These are phyloP conservation scores for Brassica juncea DNA, from an alignment of 345 rosid species.

Conservation along the genomic window DNA sequence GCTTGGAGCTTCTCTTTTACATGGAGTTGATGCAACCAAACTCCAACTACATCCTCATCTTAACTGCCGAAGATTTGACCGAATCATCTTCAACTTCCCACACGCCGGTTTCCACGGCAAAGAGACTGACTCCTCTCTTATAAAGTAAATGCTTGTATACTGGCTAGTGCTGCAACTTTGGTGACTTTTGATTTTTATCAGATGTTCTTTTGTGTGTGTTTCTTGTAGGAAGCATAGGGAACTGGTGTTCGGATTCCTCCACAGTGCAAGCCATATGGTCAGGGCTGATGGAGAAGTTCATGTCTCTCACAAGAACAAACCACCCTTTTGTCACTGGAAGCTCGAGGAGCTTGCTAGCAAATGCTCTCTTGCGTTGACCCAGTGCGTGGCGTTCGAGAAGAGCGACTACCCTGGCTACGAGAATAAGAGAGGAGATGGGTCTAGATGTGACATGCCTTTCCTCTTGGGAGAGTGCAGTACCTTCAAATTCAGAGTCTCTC, in stretches of 20 bases:
- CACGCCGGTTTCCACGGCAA: conserved; percentile 63
- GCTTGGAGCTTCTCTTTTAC: conserved; percentile 49
- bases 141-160: background rate
- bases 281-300: conserved; percentile 52
- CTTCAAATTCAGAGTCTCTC: conserved; percentile 46
- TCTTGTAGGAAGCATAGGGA: conserved; percentile 51
- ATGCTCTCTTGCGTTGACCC: conserved; percentile 38
- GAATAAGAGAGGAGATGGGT: conserved; percentile 57
- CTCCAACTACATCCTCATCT: conserved; percentile 46
- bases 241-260: conserved; percentile 49
- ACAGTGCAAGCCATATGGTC: conserved; percentile 49
- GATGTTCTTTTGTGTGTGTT: background rate
- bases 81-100: conserved; percentile 59
- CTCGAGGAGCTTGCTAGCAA: conserved; percentile 50
- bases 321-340: conserved; percentile 57
- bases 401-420: conserved; percentile 53
- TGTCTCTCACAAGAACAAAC: conserved; percentile 56
- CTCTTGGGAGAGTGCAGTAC: conserved; percentile 53
- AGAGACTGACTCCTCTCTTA: conserved; percentile 26
- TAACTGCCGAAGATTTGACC: conserved; percentile 46
- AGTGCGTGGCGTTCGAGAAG: conserved; percentile 37
- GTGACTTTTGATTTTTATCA: background rate
- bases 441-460: conserved; percentile 51
- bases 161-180: background rate
- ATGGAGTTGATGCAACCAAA: conserved; percentile 60